phyloP scores from a whole-genome alignment of 768 basidiomycete species.

The Agaricus blazei region DNA sequence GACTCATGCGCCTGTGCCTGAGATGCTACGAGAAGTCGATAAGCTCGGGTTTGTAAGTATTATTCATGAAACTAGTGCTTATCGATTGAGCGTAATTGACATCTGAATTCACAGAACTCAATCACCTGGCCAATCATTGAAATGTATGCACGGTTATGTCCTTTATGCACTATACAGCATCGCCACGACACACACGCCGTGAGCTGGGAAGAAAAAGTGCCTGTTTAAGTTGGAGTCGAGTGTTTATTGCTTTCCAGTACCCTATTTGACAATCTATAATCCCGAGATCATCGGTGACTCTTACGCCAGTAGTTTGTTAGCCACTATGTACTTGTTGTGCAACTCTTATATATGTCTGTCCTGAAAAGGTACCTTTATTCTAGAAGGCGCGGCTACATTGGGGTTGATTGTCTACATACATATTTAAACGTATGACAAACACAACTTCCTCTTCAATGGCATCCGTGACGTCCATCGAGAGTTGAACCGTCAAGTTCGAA shows the following conservation, averaged over 20 bases:
- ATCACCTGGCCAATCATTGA: constrained; percentile 76
- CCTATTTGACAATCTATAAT: not conserved
- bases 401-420: too few species aligned
- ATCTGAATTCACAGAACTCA: constrained; percentile 36
- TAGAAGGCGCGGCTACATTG: too few species aligned
- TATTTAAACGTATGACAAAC: too few species aligned
- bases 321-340: not conserved
- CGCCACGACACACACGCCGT: constrained; percentile 1
- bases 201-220: constrained; percentile 3
- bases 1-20: constrained; percentile 45
- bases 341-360: too few species aligned
- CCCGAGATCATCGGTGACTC: not conserved
- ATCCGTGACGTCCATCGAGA: not conserved
- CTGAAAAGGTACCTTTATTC: too few species aligned
- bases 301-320: not conserved
- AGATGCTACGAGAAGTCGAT: constrained; percentile 52
- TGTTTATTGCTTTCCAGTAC: not conserved
- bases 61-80: not conserved
- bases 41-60: constrained; percentile 55
- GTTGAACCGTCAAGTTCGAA: constrained; percentile 45
- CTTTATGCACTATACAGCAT: constrained; percentile 30
- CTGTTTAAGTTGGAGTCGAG: not conserved
- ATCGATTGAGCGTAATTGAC: not conserved
- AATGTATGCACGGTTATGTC: constrained; percentile 59
- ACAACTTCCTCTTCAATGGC: too few species aligned